phyloP scores from a whole-genome alignment of 257 asterid genomes.

The Petrea volubilis region DNA sequence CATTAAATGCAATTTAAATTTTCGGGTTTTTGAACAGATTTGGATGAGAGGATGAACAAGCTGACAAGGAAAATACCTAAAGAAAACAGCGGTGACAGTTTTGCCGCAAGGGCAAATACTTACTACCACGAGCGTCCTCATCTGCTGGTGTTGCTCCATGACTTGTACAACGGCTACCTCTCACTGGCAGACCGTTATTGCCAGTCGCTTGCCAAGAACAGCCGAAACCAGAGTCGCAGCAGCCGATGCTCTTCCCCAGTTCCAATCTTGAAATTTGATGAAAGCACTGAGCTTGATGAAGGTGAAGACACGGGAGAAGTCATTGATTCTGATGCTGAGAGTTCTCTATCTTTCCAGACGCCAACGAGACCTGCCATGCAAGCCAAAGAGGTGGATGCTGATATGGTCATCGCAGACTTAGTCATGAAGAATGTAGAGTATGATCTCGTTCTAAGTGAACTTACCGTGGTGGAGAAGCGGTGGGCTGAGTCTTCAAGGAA shows the following conservation, averaged over 20 bases:
- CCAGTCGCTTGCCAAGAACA: conserved; percentile 69
- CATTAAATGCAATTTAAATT: conserved; percentile 14
- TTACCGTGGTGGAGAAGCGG: conserved; percentile 47
- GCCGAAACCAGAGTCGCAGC: conserved; percentile 15
- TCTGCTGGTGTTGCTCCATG: conserved; percentile 67
- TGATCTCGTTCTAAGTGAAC: conserved; percentile 62
- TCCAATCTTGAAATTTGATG: conserved; percentile 36
- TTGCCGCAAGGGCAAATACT: conserved; percentile 70
- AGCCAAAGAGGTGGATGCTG: conserved; percentile 42
- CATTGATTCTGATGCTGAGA: conserved; percentile 77
- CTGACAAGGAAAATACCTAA: conserved; percentile 42
- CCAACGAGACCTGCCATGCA: conserved; percentile 11
- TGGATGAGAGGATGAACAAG: conserved; percentile 81
- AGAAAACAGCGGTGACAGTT: conserved; percentile 57
- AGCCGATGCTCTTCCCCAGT: conserved; percentile 57
- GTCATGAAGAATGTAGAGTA: conserved; percentile 70
- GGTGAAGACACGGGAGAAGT: conserved; percentile 45
- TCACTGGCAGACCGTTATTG: conserved; percentile 83
- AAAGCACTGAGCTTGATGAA: conserved; percentile 34
- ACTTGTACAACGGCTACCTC: conserved; percentile 77
- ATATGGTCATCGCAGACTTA: conserved; percentile 65
- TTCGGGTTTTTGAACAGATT: conserved; percentile 39
- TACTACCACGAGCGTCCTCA: conserved; percentile 91
- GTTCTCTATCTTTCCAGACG: conserved; percentile 68
- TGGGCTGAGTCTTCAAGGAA: conserved; percentile 65